These are phyloP conservation scores for Limnanthes douglasii DNA, from an alignment of 345 rosid species.

Conservation along the genomic window DNA sequence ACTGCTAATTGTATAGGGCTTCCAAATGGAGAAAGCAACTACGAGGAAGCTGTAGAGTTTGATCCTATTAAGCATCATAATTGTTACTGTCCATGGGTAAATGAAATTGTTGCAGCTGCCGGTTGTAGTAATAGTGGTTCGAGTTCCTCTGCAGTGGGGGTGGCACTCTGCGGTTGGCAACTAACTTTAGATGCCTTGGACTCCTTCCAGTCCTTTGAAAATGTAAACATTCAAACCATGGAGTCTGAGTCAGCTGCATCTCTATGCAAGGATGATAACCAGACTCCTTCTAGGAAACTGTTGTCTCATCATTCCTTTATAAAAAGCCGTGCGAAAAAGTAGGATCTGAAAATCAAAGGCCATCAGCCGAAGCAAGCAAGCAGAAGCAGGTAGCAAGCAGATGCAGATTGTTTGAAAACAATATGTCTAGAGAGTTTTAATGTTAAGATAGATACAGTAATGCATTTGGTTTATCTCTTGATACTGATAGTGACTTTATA, in stretches of 20 bases:
- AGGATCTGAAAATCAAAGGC: too few species aligned
- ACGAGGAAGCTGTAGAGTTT: slow-evolving; percentile 69
- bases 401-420: too few species aligned
- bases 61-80: slow-evolving; percentile 90
- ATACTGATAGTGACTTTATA: too few species aligned
- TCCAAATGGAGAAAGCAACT: slow-evolving; percentile 72
- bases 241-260: slow-evolving; percentile 98
- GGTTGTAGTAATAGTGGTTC: slow-evolving; percentile 51
- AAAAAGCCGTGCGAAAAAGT: too few species aligned
- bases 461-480: too few species aligned
- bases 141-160: slow-evolving; percentile 30
- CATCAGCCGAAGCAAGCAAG: too few species aligned
- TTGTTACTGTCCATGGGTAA: slow-evolving; percentile 96
- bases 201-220: slow-evolving; percentile 47
- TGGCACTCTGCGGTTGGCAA: slow-evolving; percentile 87
- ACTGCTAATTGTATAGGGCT: slow-evolving; percentile 43
- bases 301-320: too few species aligned
- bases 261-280: slow-evolving; percentile 47
- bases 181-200: slow-evolving; percentile 88
- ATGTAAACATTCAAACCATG: slow-evolving; percentile 49
- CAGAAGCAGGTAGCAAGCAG: too few species aligned
- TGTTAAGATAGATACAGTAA: too few species aligned
- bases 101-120: slow-evolving; percentile 97
- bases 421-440: too few species aligned
- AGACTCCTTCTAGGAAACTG: too few species aligned